Evolutionary conservation across 768 basidiomycete genomes (phyloP).

Genomic region (Naganishia kalamii): DNA sequence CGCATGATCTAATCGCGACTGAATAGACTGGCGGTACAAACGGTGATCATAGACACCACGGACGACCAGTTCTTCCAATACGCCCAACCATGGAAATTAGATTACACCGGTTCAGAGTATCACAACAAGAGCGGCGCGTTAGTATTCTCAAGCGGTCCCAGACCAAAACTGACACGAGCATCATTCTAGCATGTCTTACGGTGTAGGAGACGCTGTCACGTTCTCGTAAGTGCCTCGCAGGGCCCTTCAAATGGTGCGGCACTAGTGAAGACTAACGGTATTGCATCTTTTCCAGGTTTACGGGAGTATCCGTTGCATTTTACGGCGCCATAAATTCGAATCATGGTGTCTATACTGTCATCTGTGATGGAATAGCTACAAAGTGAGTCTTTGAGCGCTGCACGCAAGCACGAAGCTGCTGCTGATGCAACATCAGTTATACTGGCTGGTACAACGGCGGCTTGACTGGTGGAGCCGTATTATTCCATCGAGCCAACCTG

Average conservation of each 20-base stretch:
- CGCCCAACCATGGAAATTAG: background rate
- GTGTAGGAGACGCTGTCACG: background rate
- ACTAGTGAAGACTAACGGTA: no score
- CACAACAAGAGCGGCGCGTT: background rate
- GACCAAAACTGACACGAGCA: background rate
- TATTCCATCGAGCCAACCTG: background rate
- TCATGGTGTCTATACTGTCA: constrained; percentile 12
- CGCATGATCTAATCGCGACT: background rate
- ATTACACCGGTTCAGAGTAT: background rate
- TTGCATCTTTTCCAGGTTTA: background rate
- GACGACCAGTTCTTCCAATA: background rate
- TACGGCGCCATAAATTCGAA: constrained; percentile 14
- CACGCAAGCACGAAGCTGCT: background rate
- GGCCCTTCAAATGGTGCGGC: no score
- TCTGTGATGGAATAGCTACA: background rate
- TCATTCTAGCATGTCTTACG: background rate
- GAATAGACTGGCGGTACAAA: background rate
- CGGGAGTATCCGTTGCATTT: background rate
- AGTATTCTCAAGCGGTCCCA: background rate
- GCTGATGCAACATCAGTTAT: background rate
- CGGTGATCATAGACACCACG: background rate
- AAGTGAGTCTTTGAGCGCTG: background rate
- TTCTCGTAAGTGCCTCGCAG: constrained; percentile 7
- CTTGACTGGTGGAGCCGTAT: background rate
- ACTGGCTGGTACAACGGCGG: background rate